These are phyloP conservation scores for Penstemon newberryi DNA, from an alignment of 257 asterid species.

Conservation along the genomic window DNA sequence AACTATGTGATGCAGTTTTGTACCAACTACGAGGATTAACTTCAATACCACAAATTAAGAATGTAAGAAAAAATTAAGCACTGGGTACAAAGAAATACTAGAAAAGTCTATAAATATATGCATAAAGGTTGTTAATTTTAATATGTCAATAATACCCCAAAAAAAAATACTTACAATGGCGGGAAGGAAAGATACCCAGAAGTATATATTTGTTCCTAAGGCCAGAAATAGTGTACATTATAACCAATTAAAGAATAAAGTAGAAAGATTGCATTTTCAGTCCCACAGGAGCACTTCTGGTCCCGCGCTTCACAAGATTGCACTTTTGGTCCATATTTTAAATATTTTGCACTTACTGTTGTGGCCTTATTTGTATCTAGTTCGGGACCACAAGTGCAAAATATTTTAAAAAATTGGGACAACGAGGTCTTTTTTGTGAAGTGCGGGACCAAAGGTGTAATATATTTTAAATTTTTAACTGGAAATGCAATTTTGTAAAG, in stretches of 20 bases:
- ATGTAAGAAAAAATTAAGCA: constrained; percentile 7
- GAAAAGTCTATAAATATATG: constrained; percentile 1
- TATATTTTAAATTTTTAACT: too few relatives aligned
- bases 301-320: too few relatives aligned
- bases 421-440: too few relatives aligned
- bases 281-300: too few relatives aligned
- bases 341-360: too few relatives aligned
- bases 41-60: constrained; percentile 25
- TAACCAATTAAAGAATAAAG: constrained; percentile 6
- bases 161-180: constrained; percentile 52
- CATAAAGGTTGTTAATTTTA: not conserved
- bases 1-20: constrained; percentile 82
- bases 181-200: constrained; percentile 89
- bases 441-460: too few relatives aligned
- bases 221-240: constrained; percentile 26
- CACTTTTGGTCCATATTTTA: too few relatives aligned
- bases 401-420: too few relatives aligned
- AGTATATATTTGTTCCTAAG: constrained; percentile 88
- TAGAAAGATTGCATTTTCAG: not conserved
- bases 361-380: too few relatives aligned
- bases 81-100: not conserved
- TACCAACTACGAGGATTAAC: constrained; percentile 87
- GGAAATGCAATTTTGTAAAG: too few relatives aligned
- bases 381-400: too few relatives aligned
- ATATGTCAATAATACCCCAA: not conserved